A percentile compares a stretch with the other conserved stretches of the same genome.
phyloP scores from a whole-genome alignment of 768 basidiomycete species.

The Gautieria morchelliformis region DNA sequence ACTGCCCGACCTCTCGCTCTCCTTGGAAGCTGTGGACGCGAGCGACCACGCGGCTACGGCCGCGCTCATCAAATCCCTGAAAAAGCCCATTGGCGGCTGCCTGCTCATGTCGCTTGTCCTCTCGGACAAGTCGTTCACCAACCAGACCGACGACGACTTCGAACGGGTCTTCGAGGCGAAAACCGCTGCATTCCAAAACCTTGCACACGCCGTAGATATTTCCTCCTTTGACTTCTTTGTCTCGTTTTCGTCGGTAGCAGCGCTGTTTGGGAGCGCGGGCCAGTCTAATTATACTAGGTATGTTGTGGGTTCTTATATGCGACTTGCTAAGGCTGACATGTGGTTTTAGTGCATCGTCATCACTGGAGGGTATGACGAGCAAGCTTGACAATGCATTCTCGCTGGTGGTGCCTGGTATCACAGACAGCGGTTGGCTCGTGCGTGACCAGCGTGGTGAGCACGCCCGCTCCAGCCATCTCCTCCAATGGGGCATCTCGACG shows the following conservation, averaged over 20 bases:
- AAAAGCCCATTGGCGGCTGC: slow-evolving; percentile 23
- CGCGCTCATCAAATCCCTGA: slow-evolving; percentile 15
- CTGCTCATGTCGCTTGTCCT: slow-evolving; percentile 24
- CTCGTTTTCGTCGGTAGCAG: slow-evolving; percentile 24
- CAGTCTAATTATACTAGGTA: slow-evolving; percentile 32
- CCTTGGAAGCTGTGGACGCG: slow-evolving; percentile 24
- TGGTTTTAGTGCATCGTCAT: slow-evolving; percentile 23
- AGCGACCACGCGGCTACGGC: slow-evolving; percentile 14
- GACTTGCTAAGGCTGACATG: not conserved
- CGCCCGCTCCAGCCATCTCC: slow-evolving; percentile 6
- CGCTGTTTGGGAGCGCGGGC: slow-evolving; percentile 25
- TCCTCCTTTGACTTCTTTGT: slow-evolving; percentile 27
- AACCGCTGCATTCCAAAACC: slow-evolving; percentile 18
- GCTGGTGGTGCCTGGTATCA: slow-evolving; percentile 23
- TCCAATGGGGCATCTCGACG: slow-evolving; percentile 12
- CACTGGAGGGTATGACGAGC: slow-evolving; percentile 19
- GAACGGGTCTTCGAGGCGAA: slow-evolving; percentile 21
- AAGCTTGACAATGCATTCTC: slow-evolving; percentile 24
- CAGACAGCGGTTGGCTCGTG: slow-evolving; percentile 16
- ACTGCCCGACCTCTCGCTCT: slow-evolving; percentile 21
- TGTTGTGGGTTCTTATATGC: not conserved
- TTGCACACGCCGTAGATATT: slow-evolving; percentile 20
- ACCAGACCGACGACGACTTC: slow-evolving; percentile 23
- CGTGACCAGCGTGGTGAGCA: slow-evolving; percentile 7
- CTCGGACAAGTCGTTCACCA: slow-evolving; percentile 22